Base-by-base conservation (phyloP, 2,329 filamentous ascomycete species). In the Diatrype stigma region DNA sequence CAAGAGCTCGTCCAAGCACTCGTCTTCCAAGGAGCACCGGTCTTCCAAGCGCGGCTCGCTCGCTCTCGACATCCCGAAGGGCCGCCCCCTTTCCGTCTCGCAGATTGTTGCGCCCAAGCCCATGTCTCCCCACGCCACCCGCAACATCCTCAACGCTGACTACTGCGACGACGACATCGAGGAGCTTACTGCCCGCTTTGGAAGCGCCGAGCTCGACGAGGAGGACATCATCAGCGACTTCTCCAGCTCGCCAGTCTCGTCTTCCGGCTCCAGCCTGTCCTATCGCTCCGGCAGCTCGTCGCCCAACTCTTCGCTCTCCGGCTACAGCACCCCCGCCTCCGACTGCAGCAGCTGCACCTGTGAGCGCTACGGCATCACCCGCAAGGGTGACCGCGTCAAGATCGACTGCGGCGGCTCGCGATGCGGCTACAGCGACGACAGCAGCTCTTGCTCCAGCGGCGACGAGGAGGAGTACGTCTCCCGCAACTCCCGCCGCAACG, bases 361-460 rank as follows among this genome's bases (percentile, higher is more conserved):
- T 76, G 90, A 96, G 73, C 89, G 92, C 75, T 96, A 94, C 77
- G 93, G 92, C 63, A 96, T 97, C 78, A 96, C 92, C 58, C 89
- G 91, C 74, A 86, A 87, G 71, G 91, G 92, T 67, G 88, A 95
- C 72, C 86, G 92, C 65, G 88, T 97, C 81, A 94, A 93, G 82
- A 85, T 96, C 70, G 92, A 96, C 82, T 97, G 93, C 67, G 91
- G 91, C 62, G 93, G 93, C 61, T 78, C 85, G 55, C 86, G 90
- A 69, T 96, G 93, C 74, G 89, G 90, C 65, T 94, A 89, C 74
- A 82, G 81, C 58, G 86, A 89, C 64, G 84, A 87, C 54, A 81
- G 78, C 56, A 81, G 76, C 48, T 81, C 82, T 50, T 90, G 86
- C 78, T 90, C 85, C 60, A 87, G 80, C 62, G 86, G 86, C 61